phyloP scores from a whole-genome alignment of 495 filamentous ascomycete species.

The Xanthoparmelia taractica region DNA sequence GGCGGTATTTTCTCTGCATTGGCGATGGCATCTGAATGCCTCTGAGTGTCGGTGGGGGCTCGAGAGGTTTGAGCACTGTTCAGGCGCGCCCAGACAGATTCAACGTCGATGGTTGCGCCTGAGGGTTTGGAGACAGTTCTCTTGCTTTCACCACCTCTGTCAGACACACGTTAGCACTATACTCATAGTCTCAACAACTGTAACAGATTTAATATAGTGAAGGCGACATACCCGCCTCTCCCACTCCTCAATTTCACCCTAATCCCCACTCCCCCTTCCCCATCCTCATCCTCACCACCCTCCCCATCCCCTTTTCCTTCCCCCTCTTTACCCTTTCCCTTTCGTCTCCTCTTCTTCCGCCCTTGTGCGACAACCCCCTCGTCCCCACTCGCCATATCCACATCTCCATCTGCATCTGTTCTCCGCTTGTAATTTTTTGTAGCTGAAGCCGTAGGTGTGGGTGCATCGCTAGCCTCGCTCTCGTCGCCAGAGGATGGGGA shows the following conservation, averaged over 20 bases:
- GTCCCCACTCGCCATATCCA: slow-evolving; percentile 58
- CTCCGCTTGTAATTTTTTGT: slow-evolving; percentile 31
- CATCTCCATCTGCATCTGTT: slow-evolving; percentile 27
- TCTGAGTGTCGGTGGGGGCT: slow-evolving; percentile 9
- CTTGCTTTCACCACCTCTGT: slow-evolving; percentile 50
- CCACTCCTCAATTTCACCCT: slow-evolving; percentile 76
- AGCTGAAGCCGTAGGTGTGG: background rate
- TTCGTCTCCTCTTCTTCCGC: slow-evolving; percentile 47
- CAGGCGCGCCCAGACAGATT: slow-evolving; percentile 81
- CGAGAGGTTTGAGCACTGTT: slow-evolving; percentile 38
- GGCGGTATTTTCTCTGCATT: slow-evolving; percentile 20
- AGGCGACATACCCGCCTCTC: slow-evolving; percentile 47
- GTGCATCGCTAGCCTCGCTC: slow-evolving; percentile 11
- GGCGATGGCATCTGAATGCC: slow-evolving; percentile 24
- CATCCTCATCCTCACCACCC: slow-evolving; percentile 42
- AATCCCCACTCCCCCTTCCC: slow-evolving; percentile 61
- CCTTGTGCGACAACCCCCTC: slow-evolving; percentile 63
- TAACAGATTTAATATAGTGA: background rate
- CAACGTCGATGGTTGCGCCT: slow-evolving; percentile 79
- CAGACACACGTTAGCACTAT: background rate
- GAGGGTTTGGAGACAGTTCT: slow-evolving; percentile 54
- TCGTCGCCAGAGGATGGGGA: slow-evolving; percentile 24
- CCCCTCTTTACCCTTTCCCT: slow-evolving; percentile 40
- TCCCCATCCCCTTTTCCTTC: slow-evolving; percentile 48
- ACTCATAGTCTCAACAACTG: background rate